These are phyloP conservation scores for Trichoderma lentiforme DNA, from an alignment of 2,329 filamentous ascomycete species.

Conservation along the genomic window DNA sequence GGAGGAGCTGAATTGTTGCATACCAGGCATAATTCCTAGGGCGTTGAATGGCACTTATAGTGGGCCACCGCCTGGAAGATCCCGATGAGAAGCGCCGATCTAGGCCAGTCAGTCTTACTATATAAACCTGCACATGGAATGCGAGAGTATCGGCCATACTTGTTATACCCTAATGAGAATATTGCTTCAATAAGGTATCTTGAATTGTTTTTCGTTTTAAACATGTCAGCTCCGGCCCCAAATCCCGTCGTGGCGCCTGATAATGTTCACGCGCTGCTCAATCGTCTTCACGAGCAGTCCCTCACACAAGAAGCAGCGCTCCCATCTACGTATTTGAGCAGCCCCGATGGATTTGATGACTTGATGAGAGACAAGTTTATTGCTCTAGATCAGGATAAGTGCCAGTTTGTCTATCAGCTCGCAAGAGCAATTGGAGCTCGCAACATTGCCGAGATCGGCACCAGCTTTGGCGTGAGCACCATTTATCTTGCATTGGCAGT, in stretches of 20 bases:
- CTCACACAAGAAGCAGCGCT: conserved; percentile 18
- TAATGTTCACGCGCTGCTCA: conserved; percentile 18
- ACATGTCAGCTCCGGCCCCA: not conserved
- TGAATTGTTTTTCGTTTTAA: not conserved
- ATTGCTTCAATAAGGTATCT: not conserved
- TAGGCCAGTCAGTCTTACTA: not conserved
- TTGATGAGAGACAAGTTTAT: conserved; percentile 57
- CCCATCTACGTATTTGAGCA: not conserved
- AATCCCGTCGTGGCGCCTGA: conserved; percentile 13
- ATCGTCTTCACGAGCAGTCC: conserved; percentile 20
- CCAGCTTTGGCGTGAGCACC: conserved; percentile 60
- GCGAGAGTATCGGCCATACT: not conserved
- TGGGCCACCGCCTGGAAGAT: not conserved
- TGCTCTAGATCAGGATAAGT: conserved; percentile 58
- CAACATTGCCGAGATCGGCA: conserved; percentile 59
- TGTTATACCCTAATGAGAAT: not conserved
- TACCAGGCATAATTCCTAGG: not conserved
- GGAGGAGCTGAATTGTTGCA: not conserved
- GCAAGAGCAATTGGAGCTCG: conserved; percentile 46
- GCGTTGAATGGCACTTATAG: not conserved
- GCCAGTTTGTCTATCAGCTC: conserved; percentile 54
- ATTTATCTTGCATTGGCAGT: conserved; percentile 62
- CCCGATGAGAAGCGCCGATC: not conserved
- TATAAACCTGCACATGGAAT: not conserved
- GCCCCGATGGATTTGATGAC: conserved; percentile 27